Percentiles rank a stretch among this genome's conserved stretches.
Conservation (phyloP, 768 basidiomycete genomes). For the Leccinum disarticulatum region DNA sequence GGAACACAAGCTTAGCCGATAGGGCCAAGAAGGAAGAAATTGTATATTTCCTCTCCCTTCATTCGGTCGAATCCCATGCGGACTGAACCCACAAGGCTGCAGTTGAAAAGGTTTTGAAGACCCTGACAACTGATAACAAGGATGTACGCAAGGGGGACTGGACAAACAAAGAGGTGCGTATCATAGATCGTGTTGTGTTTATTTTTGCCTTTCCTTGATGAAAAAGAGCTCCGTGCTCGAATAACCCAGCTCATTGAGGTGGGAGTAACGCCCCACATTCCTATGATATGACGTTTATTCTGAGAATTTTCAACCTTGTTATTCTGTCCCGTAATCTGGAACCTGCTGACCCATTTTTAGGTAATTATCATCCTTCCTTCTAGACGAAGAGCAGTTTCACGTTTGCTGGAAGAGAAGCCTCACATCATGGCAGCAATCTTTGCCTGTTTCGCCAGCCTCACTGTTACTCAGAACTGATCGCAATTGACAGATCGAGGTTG, state of each 20-base stretch:
- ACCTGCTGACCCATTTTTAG: conserved; percentile 17
- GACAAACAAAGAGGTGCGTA: conserved; percentile 92
- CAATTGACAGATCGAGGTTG: conserved; percentile 72
- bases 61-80: conserved; percentile 6
- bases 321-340: not conserved
- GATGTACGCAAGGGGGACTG: conserved; percentile 94
- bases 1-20: conserved; percentile 79
- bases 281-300: conserved; percentile 61
- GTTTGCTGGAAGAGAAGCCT: conserved; percentile 85
- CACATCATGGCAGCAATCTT: conserved; percentile 31
- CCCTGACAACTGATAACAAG: conserved; percentile 75
- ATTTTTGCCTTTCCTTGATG: conserved; percentile 40
- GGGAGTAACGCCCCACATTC: conserved; percentile 87
- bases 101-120: conserved; percentile 82
- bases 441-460: not conserved
- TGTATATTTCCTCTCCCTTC: conserved; percentile 42
- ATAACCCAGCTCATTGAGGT: conserved; percentile 96
- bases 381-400: conserved; percentile 61
- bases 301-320: conserved; percentile 32
- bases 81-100: conserved; percentile 53
- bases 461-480: conserved; percentile 11
- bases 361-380: conserved; percentile 19
- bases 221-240: conserved; percentile 80
- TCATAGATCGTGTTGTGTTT: not conserved
- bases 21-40: conserved; percentile 97